Conservation (phyloP, 2,329 filamentous ascomycete genomes). For the Mycosphaerella arachidis region DNA sequence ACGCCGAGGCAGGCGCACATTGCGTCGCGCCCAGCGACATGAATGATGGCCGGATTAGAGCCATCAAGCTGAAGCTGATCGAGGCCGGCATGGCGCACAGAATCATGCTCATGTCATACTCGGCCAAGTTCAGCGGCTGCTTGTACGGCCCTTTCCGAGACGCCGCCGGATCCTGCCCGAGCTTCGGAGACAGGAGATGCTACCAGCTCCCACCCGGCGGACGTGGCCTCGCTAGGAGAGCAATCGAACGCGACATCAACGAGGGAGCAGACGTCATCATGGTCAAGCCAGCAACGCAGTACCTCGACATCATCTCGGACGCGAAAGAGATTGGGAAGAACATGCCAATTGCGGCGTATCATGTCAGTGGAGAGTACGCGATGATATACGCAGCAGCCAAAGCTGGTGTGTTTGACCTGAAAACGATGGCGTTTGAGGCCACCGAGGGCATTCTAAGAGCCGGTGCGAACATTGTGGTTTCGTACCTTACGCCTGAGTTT, state of each 20-base stretch:
- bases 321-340: conserved; percentile 91
- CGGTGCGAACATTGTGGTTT: conserved; percentile 87
- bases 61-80: conserved; percentile 96
- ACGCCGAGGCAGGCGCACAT: conserved; percentile 91
- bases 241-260: conserved; percentile 81
- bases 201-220: conserved; percentile 95
- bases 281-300: conserved; percentile 96
- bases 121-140: conserved; percentile 94
- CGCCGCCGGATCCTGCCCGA: conserved; percentile 83
- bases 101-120: conserved; percentile 93
- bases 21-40: conserved; percentile 97
- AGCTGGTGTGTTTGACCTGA: conserved; percentile 92
- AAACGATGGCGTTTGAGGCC: conserved; percentile 89
- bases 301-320: conserved; percentile 95
- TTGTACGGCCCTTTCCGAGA: conserved; percentile 97
- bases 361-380: conserved; percentile 93
- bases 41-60: conserved; percentile 96
- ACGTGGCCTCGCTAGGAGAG: conserved; percentile 82
- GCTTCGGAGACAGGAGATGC: conserved; percentile 91
- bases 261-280: conserved; percentile 98
- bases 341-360: conserved; percentile 89
- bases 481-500: conserved; percentile 85
- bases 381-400: conserved; percentile 97
- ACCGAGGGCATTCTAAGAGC: conserved; percentile 90
- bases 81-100: conserved; percentile 90